These are phyloP conservation scores for Beauveria brongniartii DNA, from an alignment of 2,329 filamentous ascomycete genomes.

Conservation along the genomic window DNA sequence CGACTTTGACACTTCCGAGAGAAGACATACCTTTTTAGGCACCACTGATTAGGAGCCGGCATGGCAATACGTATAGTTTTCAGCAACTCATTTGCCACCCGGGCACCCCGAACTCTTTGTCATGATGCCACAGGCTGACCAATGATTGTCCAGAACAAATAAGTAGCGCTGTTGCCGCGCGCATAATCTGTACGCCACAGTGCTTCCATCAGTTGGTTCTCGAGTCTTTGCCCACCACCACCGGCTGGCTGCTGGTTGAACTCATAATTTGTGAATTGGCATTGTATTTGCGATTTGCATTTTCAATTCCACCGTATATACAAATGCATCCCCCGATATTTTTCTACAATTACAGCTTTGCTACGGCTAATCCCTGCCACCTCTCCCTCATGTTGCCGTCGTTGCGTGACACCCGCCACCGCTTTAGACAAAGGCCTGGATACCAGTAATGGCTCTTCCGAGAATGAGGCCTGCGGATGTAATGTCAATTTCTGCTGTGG, in stretches of 20 bases:
- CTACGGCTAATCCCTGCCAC: background rate
- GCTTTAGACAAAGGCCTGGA: conserved; percentile 67
- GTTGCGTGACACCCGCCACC: background rate
- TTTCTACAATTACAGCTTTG: conserved; percentile 4
- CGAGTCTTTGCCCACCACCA: background rate
- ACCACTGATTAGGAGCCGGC: background rate
- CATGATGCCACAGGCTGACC: background rate
- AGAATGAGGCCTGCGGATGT: conserved; percentile 54
- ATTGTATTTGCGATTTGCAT: background rate
- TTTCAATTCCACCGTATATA: background rate
- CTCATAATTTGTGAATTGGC: background rate
- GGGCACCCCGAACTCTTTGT: background rate
- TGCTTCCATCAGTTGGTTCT: background rate
- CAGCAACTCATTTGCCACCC: background rate
- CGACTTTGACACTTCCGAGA: background rate
- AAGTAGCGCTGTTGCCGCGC: background rate
- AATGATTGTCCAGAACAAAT: background rate
- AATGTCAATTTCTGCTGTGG: conserved; percentile 10
- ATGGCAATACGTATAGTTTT: background rate
- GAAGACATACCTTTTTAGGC: background rate
- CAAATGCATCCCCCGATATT: background rate
- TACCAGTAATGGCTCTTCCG: conserved; percentile 60
- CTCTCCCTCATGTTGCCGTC: background rate
- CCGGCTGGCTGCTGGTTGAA: background rate
- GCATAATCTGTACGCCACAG: conserved; percentile 2